A percentile compares a stretch with the other conserved stretches of the same genome.
These are phyloP conservation scores for Suillus weaverae DNA, from an alignment of 768 basidiomycete species.

Conservation along the genomic window DNA sequence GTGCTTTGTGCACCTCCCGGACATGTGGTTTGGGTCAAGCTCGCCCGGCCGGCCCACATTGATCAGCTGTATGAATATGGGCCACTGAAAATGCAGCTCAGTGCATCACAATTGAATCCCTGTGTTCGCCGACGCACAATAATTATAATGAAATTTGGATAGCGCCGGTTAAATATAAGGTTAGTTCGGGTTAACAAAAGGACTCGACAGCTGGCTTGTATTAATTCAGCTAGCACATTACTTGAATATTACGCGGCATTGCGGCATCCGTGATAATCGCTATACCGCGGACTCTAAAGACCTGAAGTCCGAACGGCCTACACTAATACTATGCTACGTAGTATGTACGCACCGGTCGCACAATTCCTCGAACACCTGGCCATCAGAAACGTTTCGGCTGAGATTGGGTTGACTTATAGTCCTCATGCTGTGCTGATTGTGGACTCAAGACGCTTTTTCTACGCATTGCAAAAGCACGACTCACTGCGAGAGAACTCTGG, in stretches of 20 bases:
- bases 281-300: too few relatives aligned
- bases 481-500: background rate
- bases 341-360: background rate
- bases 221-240: background rate
- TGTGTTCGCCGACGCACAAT: too few relatives aligned
- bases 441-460: background rate
- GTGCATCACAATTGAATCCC: background rate
- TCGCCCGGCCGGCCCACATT: background rate
- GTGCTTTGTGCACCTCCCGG: constrained; percentile 70
- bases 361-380: background rate
- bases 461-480: background rate
- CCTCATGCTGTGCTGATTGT: background rate
- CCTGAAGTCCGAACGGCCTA: too few relatives aligned
- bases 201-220: background rate
- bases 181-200: background rate
- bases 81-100: background rate
- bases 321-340: too few relatives aligned
- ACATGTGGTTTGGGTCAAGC: background rate
- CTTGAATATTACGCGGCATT: background rate
- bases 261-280: background rate
- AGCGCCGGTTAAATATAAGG: too few relatives aligned
- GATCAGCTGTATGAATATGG: background rate
- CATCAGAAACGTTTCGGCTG: background rate
- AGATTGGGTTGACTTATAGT: background rate
- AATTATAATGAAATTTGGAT: too few relatives aligned